Base-by-base conservation (phyloP, 306 rosid genomes). In the Argentina anserina region DNA sequence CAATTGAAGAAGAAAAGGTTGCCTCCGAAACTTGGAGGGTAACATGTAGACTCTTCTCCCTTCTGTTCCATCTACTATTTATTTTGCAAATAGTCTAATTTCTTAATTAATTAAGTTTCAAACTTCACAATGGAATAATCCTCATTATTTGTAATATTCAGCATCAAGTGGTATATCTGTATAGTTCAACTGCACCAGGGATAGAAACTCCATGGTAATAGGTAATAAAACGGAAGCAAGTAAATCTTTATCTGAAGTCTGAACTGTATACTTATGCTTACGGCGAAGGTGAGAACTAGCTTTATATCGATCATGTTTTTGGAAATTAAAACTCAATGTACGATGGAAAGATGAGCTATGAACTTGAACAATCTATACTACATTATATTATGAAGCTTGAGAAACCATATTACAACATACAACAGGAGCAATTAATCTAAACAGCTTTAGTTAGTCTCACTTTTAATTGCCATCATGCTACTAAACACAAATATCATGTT, bases 1-100 rank as follows among this genome's bases (percentile, higher is more conserved):
- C 87, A 81, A 9, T 62, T 63, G 42, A 88, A 80, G 46, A 85
- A 76, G 72, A 85, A 73, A 40, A 81, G 69, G 83, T 69, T 77
- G 23, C 71, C 76, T 76, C 46, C 81, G 47, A 60, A 76, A 67
- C 53, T 11, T 36, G 76, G 66, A 9, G 17, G 18, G 17, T 75
- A 49, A 64, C 69, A 28, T 70, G 65, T 34, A 59, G 25, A 28
- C 70, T 31, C 50, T 67, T 65, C 65, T 53, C 21, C 23, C 72
- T 23, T 53, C n/a, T 31, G 49, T 67, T 45, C 17, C 29, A 14
- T 50, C 71, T 40, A 17, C 33, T 45, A 14, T 25, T 37, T 36
- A 7, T 39, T 70, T 52, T 17, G 31, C 50, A n/a, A 34, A 69
- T 36, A 70, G 26, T 36, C 31, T 37, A 9, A 15, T 71, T n/a